Evolutionary conservation across 331 rosid genomes (phyloP).

Genomic region (Quercus phellos): DNA sequence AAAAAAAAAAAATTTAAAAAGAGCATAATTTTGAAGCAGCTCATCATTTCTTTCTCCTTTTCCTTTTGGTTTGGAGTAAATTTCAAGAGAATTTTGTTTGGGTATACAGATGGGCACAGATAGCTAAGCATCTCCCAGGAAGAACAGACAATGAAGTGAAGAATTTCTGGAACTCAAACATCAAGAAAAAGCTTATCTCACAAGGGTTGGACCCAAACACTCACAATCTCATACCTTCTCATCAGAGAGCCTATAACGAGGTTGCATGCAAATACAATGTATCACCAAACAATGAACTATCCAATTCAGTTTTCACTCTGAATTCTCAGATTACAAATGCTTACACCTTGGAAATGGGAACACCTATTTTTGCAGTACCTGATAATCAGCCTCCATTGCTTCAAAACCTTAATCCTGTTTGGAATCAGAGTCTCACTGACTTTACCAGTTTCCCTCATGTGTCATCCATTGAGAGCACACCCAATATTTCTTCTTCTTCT

Average conservation of each 20-base stretch:
- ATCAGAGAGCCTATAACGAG: slow-evolving; percentile 8
- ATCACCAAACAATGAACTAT: slow-evolving; percentile 23
- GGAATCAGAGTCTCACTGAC: not conserved
- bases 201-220: slow-evolving; percentile 54
- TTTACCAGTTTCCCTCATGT: slow-evolving; percentile 11
- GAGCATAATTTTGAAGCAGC: too few relatives aligned
- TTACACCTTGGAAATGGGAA: slow-evolving; percentile 4
- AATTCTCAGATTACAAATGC: slow-evolving; percentile 23
- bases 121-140: slow-evolving; percentile 52
- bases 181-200: slow-evolving; percentile 43
- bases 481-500: slow-evolving; percentile 21
- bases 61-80: not conserved
- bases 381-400: slow-evolving; percentile 1
- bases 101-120: slow-evolving; percentile 38
- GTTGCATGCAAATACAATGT: not conserved
- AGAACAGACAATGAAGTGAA: slow-evolving; percentile 53
- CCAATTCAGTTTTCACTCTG: slow-evolving; percentile 36
- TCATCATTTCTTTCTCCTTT: not conserved
- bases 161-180: slow-evolving; percentile 46
- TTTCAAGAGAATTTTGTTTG: not conserved
- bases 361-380: slow-evolving; percentile 14
- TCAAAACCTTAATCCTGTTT: slow-evolving; percentile 20
- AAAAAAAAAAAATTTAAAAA: too few relatives aligned
- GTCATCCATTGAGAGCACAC: slow-evolving; percentile 5
- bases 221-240: slow-evolving; percentile 32